These are phyloP conservation scores for Xylaria sp. DNA, from an alignment of 2,329 filamentous ascomycete genomes.

Conservation along the genomic window DNA sequence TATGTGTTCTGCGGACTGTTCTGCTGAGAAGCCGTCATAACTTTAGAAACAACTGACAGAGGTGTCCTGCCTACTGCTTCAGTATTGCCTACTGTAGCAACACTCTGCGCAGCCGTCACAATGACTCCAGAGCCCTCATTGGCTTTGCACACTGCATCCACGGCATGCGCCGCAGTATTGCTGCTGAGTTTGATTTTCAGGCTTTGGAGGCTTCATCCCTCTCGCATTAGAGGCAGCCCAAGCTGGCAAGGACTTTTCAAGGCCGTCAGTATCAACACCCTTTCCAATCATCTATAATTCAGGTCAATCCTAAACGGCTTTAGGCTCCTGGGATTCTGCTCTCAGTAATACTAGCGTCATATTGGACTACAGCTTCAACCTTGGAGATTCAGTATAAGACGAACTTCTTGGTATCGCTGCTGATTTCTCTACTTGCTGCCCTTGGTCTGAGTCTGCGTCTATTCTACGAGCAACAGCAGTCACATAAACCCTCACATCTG, in stretches of 20 bases:
- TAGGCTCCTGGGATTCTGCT: background rate
- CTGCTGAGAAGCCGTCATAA: background rate
- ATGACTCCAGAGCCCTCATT: background rate
- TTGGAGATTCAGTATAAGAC: background rate
- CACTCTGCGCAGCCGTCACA: background rate
- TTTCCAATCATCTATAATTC: background rate
- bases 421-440: background rate
- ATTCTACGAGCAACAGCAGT: background rate
- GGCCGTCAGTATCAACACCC: background rate
- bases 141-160: background rate
- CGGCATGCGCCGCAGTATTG: background rate
- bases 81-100: background rate
- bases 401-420: background rate
- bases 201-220: background rate
- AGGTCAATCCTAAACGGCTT: background rate
- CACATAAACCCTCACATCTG: constrained; percentile 30
- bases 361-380: background rate
- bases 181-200: background rate
- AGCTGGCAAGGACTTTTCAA: background rate
- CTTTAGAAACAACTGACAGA: too few relatives aligned
- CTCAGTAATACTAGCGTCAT: background rate
- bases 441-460: background rate
- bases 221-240: background rate
- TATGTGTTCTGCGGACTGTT: background rate
- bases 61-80: background rate